Evolutionary conservation across 306 rosid species (phyloP).

Genomic region (Prunus armeniaca): DNA sequence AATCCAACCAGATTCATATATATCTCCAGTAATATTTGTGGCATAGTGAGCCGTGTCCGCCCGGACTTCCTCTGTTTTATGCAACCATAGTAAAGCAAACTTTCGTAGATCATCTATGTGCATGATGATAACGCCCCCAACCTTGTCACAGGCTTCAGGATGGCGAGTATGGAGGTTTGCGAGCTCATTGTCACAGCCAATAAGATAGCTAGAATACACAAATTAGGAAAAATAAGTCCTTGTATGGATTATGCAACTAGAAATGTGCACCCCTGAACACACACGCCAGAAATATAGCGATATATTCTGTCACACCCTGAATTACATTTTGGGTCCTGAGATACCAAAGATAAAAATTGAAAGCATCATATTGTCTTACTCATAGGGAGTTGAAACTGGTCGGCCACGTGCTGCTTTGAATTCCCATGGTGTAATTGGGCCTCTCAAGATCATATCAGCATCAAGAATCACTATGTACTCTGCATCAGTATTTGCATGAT

Average conservation of each 20-base stretch:
- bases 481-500: conserved; percentile 79
- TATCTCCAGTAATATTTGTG: conserved; percentile 90
- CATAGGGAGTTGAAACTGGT: conserved; percentile 98
- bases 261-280: conserved; percentile 4
- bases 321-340: background rate
- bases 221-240: conserved; percentile 11
- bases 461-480: conserved; percentile 96
- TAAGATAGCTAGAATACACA: conserved; percentile 67
- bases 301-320: background rate
- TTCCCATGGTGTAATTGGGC: conserved; percentile 97
- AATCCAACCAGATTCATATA: conserved; percentile 90
- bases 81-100: conserved; percentile 90
- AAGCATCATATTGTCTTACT: conserved; percentile 50
- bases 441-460: conserved; percentile 97
- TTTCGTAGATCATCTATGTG: conserved; percentile 88
- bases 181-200: conserved; percentile 92
- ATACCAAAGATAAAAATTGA: background rate
- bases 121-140: conserved; percentile 97
- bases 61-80: conserved; percentile 94
- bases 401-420: conserved; percentile 86
- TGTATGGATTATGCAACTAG: background rate
- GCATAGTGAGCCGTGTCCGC: conserved; percentile 97
- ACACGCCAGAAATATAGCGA: background rate
- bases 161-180: conserved; percentile 88
- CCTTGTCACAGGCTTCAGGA: conserved; percentile 98